Base-by-base conservation (phyloP, 768 basidiomycete genomes). In the Phallus indusiatus region DNA sequence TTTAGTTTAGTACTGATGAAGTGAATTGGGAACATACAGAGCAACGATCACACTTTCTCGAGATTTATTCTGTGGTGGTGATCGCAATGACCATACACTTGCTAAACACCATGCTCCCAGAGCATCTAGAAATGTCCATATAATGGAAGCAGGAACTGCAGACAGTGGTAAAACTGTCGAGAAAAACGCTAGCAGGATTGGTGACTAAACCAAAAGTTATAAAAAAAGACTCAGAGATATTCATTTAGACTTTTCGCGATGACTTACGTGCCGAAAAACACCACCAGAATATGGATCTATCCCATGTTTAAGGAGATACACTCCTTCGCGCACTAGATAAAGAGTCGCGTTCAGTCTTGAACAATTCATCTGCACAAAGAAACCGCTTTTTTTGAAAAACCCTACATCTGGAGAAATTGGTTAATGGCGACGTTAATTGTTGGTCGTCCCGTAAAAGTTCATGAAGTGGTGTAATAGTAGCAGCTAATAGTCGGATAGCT, bases 261-360 rank as follows among this genome's bases (percentile, higher is more conserved):
- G 28, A 63, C 88, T 61, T 72, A 94, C 94, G 71, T 95, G 93
- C 67, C 85, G 81, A 68, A 95, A 91, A 10, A 84, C 73, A 5
- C 90, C 89, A 46, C 92, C 94, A 59, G 85, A 80, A 64, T 96
- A 97, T 33, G 94, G 94, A 68, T 94, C 82, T 21, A 90, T 74
- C n/a, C 82, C 84, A 72, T 88, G 75, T 47, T 78, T 74, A 62
- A 85, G 85, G 16, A 97, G 79, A 72, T 85, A 92, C 5, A 95
- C 78, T 17, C 94, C 94, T 72, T 97, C 95, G 67, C 84, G 83
- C 60, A 98, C 95, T 97, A 62, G 47, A 53, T 54, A 18, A 61
- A 63, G 59, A 64, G 66, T 50, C 16, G 28, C 24, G n/a, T 34
- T 56, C 46, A 54, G 58, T 28, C 61, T 64, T 34, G 28, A 17